These are phyloP conservation scores for Trichosporon sp. DNA, from an alignment of 1,284 basidiomycete genomes.

Conservation along the genomic window DNA sequence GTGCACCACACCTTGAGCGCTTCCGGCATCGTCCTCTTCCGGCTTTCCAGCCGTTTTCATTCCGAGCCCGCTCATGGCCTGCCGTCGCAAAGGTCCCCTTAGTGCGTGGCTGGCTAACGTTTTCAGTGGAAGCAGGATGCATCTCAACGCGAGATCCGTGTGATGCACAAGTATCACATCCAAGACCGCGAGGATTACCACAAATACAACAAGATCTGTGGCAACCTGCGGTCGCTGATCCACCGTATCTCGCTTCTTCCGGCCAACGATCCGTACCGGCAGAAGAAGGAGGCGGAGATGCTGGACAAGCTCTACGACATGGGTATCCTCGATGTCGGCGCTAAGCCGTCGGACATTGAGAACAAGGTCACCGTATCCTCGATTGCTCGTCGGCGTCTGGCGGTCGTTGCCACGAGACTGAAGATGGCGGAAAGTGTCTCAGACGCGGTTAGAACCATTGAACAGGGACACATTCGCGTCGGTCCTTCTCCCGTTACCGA, in stretches of 20 bases:
- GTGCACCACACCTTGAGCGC: not conserved
- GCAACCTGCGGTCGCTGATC: conserved; percentile 76
- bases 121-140: conserved; percentile 95
- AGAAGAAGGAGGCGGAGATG: conserved; percentile 77
- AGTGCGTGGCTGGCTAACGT: not conserved
- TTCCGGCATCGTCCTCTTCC: not conserved
- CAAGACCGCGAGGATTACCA: conserved; percentile 88
- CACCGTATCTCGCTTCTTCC: conserved; percentile 85
- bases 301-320: conserved; percentile 96
- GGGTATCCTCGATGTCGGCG: conserved; percentile 68
- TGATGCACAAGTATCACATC: conserved; percentile 93
- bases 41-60: not conserved
- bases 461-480: conserved; percentile 96
- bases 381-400: conserved; percentile 84
- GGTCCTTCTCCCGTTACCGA: conserved; percentile 95
- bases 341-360: conserved; percentile 84
- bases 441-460: conserved; percentile 92
- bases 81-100: not conserved
- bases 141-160: conserved; percentile 83
- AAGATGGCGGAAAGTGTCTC: conserved; percentile 97
- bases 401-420: conserved; percentile 84
- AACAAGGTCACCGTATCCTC: conserved; percentile 93
- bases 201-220: conserved; percentile 94
- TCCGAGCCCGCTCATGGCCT: not conserved
- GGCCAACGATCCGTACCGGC: conserved; percentile 80